Evolutionary conservation across 2,329 filamentous ascomycete species (phyloP).

Genomic region (Cordyceps cateniannulata): DNA sequence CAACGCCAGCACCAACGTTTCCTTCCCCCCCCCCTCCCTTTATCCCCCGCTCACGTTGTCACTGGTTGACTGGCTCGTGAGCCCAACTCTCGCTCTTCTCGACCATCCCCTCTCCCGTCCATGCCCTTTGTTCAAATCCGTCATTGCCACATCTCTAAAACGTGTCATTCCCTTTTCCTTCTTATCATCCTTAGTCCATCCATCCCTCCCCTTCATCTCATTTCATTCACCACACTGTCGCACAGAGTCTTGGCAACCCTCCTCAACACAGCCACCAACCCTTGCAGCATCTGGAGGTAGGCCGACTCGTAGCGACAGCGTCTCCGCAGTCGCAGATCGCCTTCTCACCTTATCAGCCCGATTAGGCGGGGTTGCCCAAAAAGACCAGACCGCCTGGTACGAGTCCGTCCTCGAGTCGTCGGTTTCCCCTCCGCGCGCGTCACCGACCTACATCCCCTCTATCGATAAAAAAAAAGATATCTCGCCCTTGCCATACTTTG

Average conservation of each 20-base stretch:
- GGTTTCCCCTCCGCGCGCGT: background rate
- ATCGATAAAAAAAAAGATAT: slow-evolving; percentile 4
- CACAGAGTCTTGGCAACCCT: background rate
- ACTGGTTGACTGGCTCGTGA: background rate
- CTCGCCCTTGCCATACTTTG: background rate
- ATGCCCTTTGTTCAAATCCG: background rate
- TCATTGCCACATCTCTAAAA: background rate
- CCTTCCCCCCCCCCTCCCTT: background rate
- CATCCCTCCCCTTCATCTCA: background rate
- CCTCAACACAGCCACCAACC: background rate
- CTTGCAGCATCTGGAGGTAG: background rate
- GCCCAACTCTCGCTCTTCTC: background rate
- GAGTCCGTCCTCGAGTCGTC: slow-evolving; percentile 13
- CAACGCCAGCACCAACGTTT: no score
- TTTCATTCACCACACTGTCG: background rate
- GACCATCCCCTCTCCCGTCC: background rate
- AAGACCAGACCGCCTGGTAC: slow-evolving; percentile 3
- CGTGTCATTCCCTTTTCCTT: background rate
- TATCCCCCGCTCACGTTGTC: slow-evolving; percentile 5
- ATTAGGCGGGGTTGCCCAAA: slow-evolving; percentile 11
- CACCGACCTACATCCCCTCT: background rate
- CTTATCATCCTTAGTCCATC: background rate
- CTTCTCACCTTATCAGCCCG: slow-evolving; percentile 3
- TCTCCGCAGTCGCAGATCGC: slow-evolving; percentile 10
- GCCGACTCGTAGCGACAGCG: background rate